Conservation (phyloP, 768 basidiomycete species). For the Mycena metata region DNA sequence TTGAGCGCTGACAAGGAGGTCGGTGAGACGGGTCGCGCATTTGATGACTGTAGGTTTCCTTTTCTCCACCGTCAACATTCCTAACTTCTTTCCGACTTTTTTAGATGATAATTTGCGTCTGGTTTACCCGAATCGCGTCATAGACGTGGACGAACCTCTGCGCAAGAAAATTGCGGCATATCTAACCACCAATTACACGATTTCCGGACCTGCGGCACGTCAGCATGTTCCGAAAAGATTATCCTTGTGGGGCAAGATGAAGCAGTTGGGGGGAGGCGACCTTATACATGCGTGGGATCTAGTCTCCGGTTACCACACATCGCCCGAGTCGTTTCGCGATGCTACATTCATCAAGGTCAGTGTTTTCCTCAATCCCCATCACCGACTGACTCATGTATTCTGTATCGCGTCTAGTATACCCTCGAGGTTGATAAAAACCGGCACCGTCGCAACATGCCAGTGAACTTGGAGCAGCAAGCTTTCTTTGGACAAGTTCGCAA, state of each 20-base stretch:
- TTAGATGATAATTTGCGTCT: too few species aligned
- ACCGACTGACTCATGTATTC: too few species aligned
- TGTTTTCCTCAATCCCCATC: too few species aligned
- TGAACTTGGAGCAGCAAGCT: neutral
- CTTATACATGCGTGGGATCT: constrained; percentile 19
- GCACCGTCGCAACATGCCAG: constrained; percentile 5
- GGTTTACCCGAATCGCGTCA: too few species aligned
- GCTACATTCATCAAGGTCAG: constrained; percentile 27
- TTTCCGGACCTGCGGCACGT: too few species aligned
- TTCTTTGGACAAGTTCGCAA: constrained; percentile 23
- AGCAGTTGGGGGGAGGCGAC: constrained; percentile 19
- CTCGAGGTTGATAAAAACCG: constrained; percentile 15
- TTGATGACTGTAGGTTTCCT: constrained; percentile 11
- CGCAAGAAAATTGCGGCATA: too few species aligned
- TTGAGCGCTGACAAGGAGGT: constrained; percentile 5
- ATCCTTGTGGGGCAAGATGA: too few species aligned
- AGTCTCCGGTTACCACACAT: constrained; percentile 6
- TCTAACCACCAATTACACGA: too few species aligned
- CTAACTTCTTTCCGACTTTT: neutral
- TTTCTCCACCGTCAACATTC: neutral
- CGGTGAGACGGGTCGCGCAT: neutral
- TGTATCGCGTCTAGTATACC: constrained; percentile 7
- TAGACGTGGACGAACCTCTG: too few species aligned
- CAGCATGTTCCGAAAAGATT: too few species aligned
- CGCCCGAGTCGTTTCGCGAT: constrained; percentile 15